Conservation (phyloP, 225 moss, liverwort and hornwort species). For the Polytrichum commune region DNA sequence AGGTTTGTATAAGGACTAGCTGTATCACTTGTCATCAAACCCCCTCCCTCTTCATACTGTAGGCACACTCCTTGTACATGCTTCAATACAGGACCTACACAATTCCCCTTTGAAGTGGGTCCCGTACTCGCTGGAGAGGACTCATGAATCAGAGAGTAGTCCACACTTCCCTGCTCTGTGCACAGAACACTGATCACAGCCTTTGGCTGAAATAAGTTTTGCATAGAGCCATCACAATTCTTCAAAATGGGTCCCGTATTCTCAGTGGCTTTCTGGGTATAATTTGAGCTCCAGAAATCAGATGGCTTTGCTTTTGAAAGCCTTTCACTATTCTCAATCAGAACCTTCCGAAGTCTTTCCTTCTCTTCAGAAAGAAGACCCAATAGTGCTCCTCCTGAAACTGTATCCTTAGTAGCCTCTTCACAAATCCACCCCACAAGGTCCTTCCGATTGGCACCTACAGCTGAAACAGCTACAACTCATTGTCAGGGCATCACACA, state of each 20-base stretch:
- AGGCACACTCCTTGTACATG: too few species aligned
- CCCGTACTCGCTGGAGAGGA: conserved; percentile 12
- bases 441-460: conserved; percentile 31
- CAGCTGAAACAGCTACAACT: conserved; percentile 19
- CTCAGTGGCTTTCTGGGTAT: too few species aligned
- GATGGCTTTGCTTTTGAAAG: conserved; percentile 17
- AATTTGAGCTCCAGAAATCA: conserved; percentile 22
- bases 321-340: conserved; percentile 17
- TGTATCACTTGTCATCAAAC: too few species aligned
- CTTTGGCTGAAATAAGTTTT: conserved; percentile 58
- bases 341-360: conserved; percentile 33
- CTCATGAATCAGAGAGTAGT: conserved; percentile 11
- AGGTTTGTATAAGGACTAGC: too few species aligned
- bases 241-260: too few species aligned
- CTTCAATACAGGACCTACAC: too few species aligned
- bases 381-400: conserved; percentile 42
- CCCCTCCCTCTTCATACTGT: too few species aligned
- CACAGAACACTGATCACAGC: conserved; percentile 53
- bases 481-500: too few species aligned
- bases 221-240: background rate
- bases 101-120: conserved; percentile 8
- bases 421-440: conserved; percentile 42
- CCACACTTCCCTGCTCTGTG: conserved; percentile 23
- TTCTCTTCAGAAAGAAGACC: conserved; percentile 48
- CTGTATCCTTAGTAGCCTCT: conserved; percentile 46